Evolutionary conservation across 352 stramenopile species (phyloP).

Genomic region (Pseudoperonospora humuli): DNA sequence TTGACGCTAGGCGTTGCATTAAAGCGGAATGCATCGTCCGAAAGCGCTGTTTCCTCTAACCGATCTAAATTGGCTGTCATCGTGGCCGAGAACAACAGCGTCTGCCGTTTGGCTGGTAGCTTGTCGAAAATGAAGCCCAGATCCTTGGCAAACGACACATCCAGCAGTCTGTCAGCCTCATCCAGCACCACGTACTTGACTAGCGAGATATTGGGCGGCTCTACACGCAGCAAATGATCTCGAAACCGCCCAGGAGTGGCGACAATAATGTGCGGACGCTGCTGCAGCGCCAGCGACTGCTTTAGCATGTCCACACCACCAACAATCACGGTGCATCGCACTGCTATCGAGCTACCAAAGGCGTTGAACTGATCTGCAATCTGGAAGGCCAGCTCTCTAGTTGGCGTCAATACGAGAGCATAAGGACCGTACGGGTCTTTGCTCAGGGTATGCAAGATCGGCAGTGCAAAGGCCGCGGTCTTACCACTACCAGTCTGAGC

Average conservation of each 20-base stretch:
- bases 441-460: conserved; percentile 94
- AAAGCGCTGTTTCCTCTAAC: conserved; percentile 69
- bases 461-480: conserved; percentile 96
- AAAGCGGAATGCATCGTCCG: conserved; percentile 48
- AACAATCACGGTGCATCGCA: conserved; percentile 90
- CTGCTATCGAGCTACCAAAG: conserved; percentile 87
- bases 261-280: conserved; percentile 94
- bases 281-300: conserved; percentile 85
- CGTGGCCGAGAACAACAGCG: conserved; percentile 96
- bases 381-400: conserved; percentile 96
- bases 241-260: conserved; percentile 94
- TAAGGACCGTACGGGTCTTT: conserved; percentile 93
- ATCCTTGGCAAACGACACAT: conserved; percentile 81
- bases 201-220: conserved; percentile 84
- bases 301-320: conserved; percentile 93
- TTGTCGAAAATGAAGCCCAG: conserved; percentile 81
- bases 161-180: conserved; percentile 94
- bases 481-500: conserved; percentile 96
- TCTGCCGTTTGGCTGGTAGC: conserved; percentile 85
- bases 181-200: conserved; percentile 96
- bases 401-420: conserved; percentile 94
- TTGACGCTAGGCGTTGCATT: conserved; percentile 74
- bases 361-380: conserved; percentile 96
- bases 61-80: conserved; percentile 91
- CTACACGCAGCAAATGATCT: conserved; percentile 88